A percentile compares a stretch with the other conserved stretches of the same genome.
Evolutionary conservation across 169 alveolate species (phyloP).

Genomic region (Cryptosporidium parvum): DNA sequence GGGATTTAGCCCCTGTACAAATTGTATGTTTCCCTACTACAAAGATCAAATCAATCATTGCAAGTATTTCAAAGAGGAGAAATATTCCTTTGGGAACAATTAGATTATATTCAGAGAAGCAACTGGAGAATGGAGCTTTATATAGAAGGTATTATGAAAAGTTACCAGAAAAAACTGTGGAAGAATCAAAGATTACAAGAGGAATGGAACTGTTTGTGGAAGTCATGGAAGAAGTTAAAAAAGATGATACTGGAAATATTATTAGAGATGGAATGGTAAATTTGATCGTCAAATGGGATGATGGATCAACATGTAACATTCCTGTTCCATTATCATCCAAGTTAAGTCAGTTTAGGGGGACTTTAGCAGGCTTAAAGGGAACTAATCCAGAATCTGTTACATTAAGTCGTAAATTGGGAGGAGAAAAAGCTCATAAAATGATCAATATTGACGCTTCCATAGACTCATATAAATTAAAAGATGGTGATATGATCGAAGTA

Average conservation of each 20-base stretch:
- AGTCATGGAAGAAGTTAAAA: slow-evolving; percentile 45
- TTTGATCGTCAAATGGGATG: slow-evolving; percentile 71
- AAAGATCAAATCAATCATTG: slow-evolving; percentile 27
- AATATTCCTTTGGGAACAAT: slow-evolving; percentile 19
- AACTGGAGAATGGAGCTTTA: slow-evolving; percentile 58
- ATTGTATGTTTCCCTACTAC: slow-evolving; percentile 64
- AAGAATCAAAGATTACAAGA: slow-evolving; percentile 60
- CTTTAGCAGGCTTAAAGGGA: slow-evolving; percentile 73
- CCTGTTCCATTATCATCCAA: slow-evolving; percentile 71
- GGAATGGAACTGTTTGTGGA: slow-evolving; percentile 59
- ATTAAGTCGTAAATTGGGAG: slow-evolving; percentile 43
- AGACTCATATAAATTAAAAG: slow-evolving; percentile 59
- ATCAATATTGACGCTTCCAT: slow-evolving; percentile 50
- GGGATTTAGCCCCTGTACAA: slow-evolving; percentile 63
- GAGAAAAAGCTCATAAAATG: slow-evolving; percentile 51
- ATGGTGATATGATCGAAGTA: slow-evolving; percentile 63
- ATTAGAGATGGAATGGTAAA: slow-evolving; percentile 69
- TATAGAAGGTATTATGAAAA: slow-evolving; percentile 73
- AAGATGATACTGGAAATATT: slow-evolving; percentile 66
- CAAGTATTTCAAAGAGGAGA: slow-evolving; percentile 68
- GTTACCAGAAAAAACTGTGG: slow-evolving; percentile 68
- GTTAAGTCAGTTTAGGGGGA: slow-evolving; percentile 61
- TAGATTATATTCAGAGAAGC: slow-evolving; percentile 39
- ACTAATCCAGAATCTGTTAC: slow-evolving; percentile 55
- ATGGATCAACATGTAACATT: slow-evolving; percentile 58